phyloP scores from a whole-genome alignment of 2,329 filamentous ascomycete species.

The Mariannaea sp. region DNA sequence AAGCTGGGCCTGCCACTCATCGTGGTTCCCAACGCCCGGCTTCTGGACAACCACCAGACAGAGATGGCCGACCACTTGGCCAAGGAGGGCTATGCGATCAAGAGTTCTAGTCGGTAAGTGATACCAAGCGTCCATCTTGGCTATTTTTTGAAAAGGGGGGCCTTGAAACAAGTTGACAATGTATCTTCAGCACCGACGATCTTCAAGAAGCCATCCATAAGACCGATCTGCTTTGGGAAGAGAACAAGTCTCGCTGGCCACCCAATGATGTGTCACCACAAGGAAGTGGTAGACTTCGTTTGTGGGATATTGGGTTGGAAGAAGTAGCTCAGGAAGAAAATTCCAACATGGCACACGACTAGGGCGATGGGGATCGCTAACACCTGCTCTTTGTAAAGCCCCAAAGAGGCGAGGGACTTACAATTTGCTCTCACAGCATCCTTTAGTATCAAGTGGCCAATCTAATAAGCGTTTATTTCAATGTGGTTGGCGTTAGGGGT shows the following conservation, averaged over 20 bases:
- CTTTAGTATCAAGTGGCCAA: too few relatives aligned
- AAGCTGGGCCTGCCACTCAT: constrained; percentile 77
- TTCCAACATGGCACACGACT: constrained; percentile 47
- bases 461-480: too few relatives aligned
- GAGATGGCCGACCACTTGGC: constrained; percentile 82
- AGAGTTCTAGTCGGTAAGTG: constrained; percentile 68
- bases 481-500: constrained; percentile 4
- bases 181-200: constrained; percentile 34
- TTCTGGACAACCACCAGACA: constrained; percentile 89
- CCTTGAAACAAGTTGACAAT: background rate
- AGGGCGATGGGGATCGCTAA: constrained; percentile 34
- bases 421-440: background rate
- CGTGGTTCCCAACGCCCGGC: constrained; percentile 81
- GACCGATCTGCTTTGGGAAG: constrained; percentile 43
- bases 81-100: constrained; percentile 75
- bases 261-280: constrained; percentile 35
- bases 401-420: background rate
- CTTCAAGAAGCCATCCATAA: constrained; percentile 46
- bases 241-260: constrained; percentile 44
- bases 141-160: too few relatives aligned
- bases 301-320: constrained; percentile 44
- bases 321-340: constrained; percentile 45
- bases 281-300: constrained; percentile 30
- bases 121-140: background rate
- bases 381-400: constrained; percentile 2